A percentile compares a stretch with the other conserved stretches of the same genome.
These are phyloP conservation scores for Verticillium isaacii DNA, from an alignment of 2,329 filamentous ascomycete species.

Conservation along the genomic window DNA sequence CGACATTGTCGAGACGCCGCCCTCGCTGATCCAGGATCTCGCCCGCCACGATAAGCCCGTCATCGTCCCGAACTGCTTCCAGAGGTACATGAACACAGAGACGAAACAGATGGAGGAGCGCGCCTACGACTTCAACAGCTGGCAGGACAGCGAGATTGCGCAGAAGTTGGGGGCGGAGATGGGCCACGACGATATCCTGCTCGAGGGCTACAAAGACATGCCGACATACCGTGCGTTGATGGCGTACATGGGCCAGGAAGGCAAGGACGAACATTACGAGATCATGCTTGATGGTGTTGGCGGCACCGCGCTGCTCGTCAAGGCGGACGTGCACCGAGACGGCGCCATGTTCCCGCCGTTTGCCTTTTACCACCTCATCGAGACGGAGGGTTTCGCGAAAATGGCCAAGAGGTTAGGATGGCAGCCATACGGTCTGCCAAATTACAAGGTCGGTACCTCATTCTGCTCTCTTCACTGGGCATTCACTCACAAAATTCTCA, in stretches of 20 bases:
- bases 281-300: constrained; percentile 88
- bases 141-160: constrained; percentile 84
- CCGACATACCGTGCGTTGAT: constrained; percentile 88
- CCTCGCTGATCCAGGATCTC: constrained; percentile 83
- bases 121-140: constrained; percentile 96
- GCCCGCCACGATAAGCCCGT: constrained; percentile 84
- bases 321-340: constrained; percentile 93
- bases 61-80: constrained; percentile 93
- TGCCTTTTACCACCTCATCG: constrained; percentile 92
- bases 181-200: constrained; percentile 84
- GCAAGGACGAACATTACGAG: constrained; percentile 54
- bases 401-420: constrained; percentile 91
- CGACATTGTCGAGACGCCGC: constrained; percentile 86
- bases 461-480: not conserved
- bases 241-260: constrained; percentile 68
- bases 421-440: constrained; percentile 81
- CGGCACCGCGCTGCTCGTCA: constrained; percentile 86
- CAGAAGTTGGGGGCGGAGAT: constrained; percentile 71
- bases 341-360: constrained; percentile 99
- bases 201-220: constrained; percentile 92
- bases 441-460: constrained; percentile 72
- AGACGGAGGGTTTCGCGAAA: constrained; percentile 96
- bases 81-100: constrained; percentile 69
- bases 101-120: constrained; percentile 69
- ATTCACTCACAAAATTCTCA: constrained; percentile 25